Base-by-base conservation (phyloP, 805 yeast species). In the Metschnikowia peoriensis region DNA sequence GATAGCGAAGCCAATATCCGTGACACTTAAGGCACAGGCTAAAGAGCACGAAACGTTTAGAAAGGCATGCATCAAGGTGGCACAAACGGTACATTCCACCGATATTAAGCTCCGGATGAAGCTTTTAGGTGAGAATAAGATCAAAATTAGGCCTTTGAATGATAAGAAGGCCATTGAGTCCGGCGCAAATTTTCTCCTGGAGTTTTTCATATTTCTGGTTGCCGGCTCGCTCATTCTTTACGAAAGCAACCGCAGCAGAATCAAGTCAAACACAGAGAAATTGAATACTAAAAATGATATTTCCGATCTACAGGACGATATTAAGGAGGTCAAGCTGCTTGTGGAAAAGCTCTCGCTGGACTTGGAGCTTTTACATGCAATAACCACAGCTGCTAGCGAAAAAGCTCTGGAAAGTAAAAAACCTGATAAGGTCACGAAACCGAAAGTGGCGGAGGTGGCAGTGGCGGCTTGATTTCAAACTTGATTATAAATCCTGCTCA, bases 131-230 rank as follows among this genome's bases (percentile, higher is more conserved):
- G 81, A 78, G 50, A 71, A 71, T 50, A 72, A 76, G 32, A 66
- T 79, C 45, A 80, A 79, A 60, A 79, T 89, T 8, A 78, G 96
- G 45, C 96, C 96, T 0, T 76, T 89, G 65, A 89, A 88, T 65
- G 96, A 89, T 59, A 81, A 83, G 11, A 85, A 83, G 62, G 96
- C 97, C 38, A 80, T 90, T 41, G 94, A 89, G 53, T 82, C 78
- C 53, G 96, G 96, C 1, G 94, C 96, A 42, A 86, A 79, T 51
- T 82, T 89, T 64, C 69, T 89, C 11, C 85, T 93, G 43, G 96
- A 89, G 65, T 66, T 84, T 34, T 86, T 89, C 62, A 83, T 89
- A 16, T 89, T 90, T 58, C 72, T 85, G 28, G 93, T 90, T 27
- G 96, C 94, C 1, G 94, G 96, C 6, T 77, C 85, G 1, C 76